A percentile compares a stretch with the other conserved stretches of the same genome.
Evolutionary conservation across 257 asterid species (phyloP).

Genomic region (Nicotiana obtusifolia): DNA sequence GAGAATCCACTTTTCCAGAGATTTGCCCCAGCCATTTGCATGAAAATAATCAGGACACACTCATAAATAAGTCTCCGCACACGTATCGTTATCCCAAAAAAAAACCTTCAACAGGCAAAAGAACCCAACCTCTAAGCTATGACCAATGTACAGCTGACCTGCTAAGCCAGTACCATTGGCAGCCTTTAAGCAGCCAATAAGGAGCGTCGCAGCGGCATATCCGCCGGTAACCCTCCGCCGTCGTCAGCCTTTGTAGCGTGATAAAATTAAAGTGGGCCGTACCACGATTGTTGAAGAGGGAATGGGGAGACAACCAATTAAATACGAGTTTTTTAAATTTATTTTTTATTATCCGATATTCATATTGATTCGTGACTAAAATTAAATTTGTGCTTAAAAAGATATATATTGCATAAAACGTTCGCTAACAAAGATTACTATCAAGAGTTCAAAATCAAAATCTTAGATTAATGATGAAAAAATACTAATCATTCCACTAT

Average conservation of each 20-base stretch:
- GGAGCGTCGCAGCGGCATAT: constrained; percentile 21
- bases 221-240: constrained; percentile 30
- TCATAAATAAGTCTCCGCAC: not conserved
- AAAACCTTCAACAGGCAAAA: too few relatives aligned
- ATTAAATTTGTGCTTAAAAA: too few relatives aligned
- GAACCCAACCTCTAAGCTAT: not conserved
- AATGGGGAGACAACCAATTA: not conserved
- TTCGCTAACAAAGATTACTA: too few relatives aligned
- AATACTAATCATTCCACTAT: too few relatives aligned
- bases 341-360: too few relatives aligned
- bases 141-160: not conserved
- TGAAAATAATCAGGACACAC: not conserved
- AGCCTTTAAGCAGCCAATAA: not conserved
- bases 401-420: too few relatives aligned
- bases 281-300: too few relatives aligned
- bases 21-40: not conserved
- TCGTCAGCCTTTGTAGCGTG: not conserved
- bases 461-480: too few relatives aligned
- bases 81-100: not conserved
- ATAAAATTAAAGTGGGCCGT: not conserved
- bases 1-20: not conserved
- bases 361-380: too few relatives aligned
- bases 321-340: not conserved
- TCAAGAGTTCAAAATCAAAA: too few relatives aligned
- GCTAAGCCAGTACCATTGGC: not conserved